phyloP scores from a whole-genome alignment of 208 protist genomes.

The Leishmania tarentolae region DNA sequence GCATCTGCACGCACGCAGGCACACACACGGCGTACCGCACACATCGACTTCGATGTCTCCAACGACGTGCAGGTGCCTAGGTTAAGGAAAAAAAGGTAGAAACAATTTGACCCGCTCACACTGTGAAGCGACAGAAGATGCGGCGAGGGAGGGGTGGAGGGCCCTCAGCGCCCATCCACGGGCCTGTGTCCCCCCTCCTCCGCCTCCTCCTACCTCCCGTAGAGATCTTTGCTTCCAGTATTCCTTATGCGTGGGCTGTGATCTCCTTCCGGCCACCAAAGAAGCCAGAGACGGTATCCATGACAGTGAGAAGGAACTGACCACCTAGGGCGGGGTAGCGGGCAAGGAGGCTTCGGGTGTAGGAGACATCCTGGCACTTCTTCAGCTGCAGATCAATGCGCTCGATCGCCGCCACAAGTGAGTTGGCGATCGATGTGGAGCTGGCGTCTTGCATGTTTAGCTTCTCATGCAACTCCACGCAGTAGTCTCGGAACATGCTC shows the following conservation, averaged over 20 bases:
- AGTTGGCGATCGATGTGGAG: conserved; percentile 29
- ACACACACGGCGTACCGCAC: background rate
- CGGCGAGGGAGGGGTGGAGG: background rate
- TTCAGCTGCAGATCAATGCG: conserved; percentile 40
- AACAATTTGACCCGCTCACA: background rate
- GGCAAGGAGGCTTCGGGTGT: conserved; percentile 46
- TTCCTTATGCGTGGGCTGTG: background rate
- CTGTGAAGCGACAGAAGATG: background rate
- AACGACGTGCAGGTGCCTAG: background rate
- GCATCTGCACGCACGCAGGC: background rate
- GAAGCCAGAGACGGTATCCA: conserved; percentile 33
- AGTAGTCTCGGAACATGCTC: conserved; percentile 44
- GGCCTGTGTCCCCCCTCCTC: background rate
- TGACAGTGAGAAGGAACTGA: conserved; percentile 40
- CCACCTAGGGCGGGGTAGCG: conserved; percentile 65
- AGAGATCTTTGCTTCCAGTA: background rate
- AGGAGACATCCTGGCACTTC: conserved; percentile 27
- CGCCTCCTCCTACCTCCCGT: too few relatives aligned
- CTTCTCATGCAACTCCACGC: conserved; percentile 37
- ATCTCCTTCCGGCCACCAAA: conserved; percentile 7
- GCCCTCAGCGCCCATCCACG: background rate
- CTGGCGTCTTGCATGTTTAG: conserved; percentile 33
- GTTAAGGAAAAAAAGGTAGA: background rate
- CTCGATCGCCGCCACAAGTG: conserved; percentile 24
- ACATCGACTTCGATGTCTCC: background rate